Evolutionary conservation across 2,329 filamentous ascomycete genomes (phyloP), one percentile per base, ranked within the genome.

Genomic region (Ilyonectria destructans): DNA sequence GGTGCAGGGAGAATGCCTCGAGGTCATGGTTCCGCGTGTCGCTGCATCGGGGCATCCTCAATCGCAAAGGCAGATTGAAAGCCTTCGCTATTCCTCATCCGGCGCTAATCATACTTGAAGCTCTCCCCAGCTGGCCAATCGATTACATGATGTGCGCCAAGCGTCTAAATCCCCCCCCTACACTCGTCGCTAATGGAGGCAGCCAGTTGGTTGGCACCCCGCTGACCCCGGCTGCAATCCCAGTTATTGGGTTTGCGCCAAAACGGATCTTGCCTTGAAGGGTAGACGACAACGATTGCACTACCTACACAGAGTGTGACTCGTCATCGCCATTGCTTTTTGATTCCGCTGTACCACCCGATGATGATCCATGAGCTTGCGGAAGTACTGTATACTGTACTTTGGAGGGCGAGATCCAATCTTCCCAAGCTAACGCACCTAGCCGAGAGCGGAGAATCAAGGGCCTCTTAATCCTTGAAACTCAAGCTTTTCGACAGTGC

Each of bases 171-270:
- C 29, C 19, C 62, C 62, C 66, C 62, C 71, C 58, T 73, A 67
- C 74, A 69, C 71, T 60, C 73, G 64, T 73, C 62, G 63, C 56
- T 69, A 71, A 68, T 73, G 72, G 69, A 62, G 67, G 59, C 72
- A 46, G 54, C 64, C 46, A 48, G 59, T 63, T 58, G 61, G 56
- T 43, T 57, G 56, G 49, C 37, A 60, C 15, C 56, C 31, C 37
- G n/a, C 43, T 45, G 40, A 13, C 51, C 29, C 51, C n/a, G n/a
- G n/a, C 31, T 54, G 31, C n/a, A 51, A 15, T 15, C 29, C 51
- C n/a, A 35, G 51, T 21, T 12, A 21, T 33, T 35, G 29, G 51
- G 17, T 35, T 21, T 35, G 10, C n/a, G n/a, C 31, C n/a, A 37
- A 31, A 12, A 33, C 33, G 5, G 35, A 21, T 54, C 29, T 35